phyloP scores from a whole-genome alignment of 768 basidiomycete genomes.

The Podaxis sp. region DNA sequence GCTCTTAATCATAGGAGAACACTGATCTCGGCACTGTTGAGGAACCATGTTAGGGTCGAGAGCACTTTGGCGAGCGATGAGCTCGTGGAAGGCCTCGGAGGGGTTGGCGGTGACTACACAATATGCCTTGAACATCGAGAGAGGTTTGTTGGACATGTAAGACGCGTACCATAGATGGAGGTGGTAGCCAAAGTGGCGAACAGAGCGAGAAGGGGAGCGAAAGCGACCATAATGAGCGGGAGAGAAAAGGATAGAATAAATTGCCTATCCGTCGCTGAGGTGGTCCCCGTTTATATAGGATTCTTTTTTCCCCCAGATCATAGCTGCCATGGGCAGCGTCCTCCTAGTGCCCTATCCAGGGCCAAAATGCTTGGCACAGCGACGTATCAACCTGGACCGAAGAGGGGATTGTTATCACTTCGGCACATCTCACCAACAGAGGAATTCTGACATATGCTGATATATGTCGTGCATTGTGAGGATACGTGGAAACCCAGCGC shows the following conservation, averaged over 20 bases:
- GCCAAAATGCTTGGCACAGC: no score
- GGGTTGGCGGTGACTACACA: neutral
- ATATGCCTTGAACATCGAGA: neutral
- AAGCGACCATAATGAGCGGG: neutral
- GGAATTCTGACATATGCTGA: no score
- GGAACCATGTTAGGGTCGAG: conserved; percentile 9
- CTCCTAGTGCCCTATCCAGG: no score
- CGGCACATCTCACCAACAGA: no score
- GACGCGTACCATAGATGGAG: conserved; percentile 3
- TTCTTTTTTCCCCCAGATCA: no score
- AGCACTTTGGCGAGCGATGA: conserved; percentile 7
- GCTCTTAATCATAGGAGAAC: neutral
- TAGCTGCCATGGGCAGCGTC: no score
- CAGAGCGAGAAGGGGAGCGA: neutral
- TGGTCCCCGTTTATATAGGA: neutral
- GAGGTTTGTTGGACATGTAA: neutral
- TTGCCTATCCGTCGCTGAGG: neutral
- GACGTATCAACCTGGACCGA: no score
- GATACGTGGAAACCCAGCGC: no score
- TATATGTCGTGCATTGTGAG: no score
- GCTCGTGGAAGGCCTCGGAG: neutral
- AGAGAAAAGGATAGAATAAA: neutral
- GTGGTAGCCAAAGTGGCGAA: conserved; percentile 3
- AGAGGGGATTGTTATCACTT: no score
- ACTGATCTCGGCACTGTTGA: conserved; percentile 1